Base-by-base conservation (phyloP, 2,329 filamentous ascomycete species). In the Didymosphaeria variabile region DNA sequence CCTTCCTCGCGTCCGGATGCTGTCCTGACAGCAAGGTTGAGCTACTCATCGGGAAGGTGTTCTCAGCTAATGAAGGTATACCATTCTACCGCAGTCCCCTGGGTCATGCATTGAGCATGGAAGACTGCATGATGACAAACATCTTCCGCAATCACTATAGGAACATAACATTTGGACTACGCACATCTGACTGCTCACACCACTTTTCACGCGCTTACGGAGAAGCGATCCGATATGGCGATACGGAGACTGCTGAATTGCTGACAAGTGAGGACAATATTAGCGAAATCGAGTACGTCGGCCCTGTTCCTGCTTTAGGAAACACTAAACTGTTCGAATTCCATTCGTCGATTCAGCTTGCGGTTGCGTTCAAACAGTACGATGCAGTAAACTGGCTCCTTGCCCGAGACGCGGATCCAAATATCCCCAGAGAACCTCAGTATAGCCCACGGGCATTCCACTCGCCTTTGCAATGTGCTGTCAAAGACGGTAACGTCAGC, bases 381-480 rank as follows among this genome's bases (percentile, higher is more conserved):
- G 19, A 38, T 7, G 9, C 10, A 52, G 32, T 38, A 13, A 4
- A 19, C 2, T 53, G 51, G 51, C 26, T 53, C 5, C 51, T 53
- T 2, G 21, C 1, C 7, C 5, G 31, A 29, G 51, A 34, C 2
- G 51, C 23, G 12, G 51, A 53, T 17, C 23, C 36, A 9, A 44
- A 53, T 21, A 44, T 42, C 19, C 17, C 38, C 0, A 6, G 29
- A 5, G 51, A 44, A 19, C 6, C 7, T 0, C 32, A 38, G 19
- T 26, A 23, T 2, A 36, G 1, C 13, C 1, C 2, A 3, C 9
- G 17, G 5, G 36, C 31, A 5, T 52, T 38, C 5, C 51, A 45
- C 19, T 46, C 53, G 21, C 40, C 53, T 36, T n/a, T 55, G 12
- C 53, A 55, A 55, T 55, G 19, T 1, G 53, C 53, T 5, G 29